Percentiles rank a stretch among this genome's conserved stretches.
Conservation (phyloP, 441 rosid genomes). For the Viola pubescens region DNA sequence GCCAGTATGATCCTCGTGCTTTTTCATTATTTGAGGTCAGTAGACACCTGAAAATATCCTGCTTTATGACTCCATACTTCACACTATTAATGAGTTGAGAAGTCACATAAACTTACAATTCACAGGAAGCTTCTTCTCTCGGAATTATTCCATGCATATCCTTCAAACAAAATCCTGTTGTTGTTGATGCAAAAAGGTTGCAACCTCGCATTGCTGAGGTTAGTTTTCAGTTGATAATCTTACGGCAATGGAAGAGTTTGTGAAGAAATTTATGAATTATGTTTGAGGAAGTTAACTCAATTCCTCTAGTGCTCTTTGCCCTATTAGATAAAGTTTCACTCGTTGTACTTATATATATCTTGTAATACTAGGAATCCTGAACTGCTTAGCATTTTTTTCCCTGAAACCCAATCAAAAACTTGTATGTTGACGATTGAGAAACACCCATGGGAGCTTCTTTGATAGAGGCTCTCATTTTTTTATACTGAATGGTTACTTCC, state of each 20-base stretch:
- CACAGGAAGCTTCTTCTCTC: constrained; percentile 76
- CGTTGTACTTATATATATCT: no score
- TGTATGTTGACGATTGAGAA: no score
- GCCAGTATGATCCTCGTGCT: constrained; percentile 91
- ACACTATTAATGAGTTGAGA: constrained; percentile 3
- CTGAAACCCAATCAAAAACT: no score
- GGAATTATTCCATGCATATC: constrained; percentile 60
- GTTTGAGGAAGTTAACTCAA: not conserved
- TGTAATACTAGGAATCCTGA: no score
- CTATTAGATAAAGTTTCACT: no score
- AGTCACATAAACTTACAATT: constrained; percentile 13
- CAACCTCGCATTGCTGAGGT: constrained; percentile 61
- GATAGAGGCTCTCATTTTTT: no score
- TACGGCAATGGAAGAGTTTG: no score
- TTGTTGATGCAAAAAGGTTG: constrained; percentile 54
- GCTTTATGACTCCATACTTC: not conserved
- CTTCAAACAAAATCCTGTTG: constrained; percentile 54
- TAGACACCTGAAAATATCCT: constrained; percentile 10
- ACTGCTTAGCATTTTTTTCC: no score
- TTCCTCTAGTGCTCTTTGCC: no score
- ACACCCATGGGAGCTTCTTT: no score
- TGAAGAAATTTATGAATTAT: not conserved
- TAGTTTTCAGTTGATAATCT: constrained; percentile 1
- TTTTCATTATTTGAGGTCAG: constrained; percentile 78
- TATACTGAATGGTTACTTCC: no score